These are phyloP conservation scores for Fraxinus paxiana DNA, from an alignment of 305 asterid species.

Conservation along the genomic window DNA sequence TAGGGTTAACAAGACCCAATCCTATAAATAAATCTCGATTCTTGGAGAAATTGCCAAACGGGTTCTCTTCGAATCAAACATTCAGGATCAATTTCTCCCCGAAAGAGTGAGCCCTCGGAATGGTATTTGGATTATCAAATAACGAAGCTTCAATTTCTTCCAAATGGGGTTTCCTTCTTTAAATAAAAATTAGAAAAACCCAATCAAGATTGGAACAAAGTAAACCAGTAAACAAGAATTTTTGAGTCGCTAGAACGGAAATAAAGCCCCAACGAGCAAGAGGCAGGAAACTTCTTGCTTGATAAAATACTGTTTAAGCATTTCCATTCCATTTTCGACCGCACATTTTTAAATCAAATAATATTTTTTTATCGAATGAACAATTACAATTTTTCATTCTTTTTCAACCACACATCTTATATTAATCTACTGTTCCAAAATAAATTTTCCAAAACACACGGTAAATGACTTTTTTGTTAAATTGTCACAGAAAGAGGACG, in stretches of 20 bases:
- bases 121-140: slow-evolving; percentile 25
- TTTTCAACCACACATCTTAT: too few species aligned
- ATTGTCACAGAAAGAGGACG: slow-evolving; percentile 19
- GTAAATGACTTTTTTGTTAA: slow-evolving; percentile 2
- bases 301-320: background rate
- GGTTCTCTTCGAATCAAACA: slow-evolving; percentile 30
- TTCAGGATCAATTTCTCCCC: slow-evolving; percentile 27
- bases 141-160: background rate
- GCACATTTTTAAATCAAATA: too few species aligned
- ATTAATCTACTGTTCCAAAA: too few species aligned
- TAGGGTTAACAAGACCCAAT: slow-evolving; percentile 29
- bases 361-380: too few species aligned
- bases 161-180: background rate
- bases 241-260: slow-evolving; percentile 27
- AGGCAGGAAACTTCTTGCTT: slow-evolving; percentile 23
- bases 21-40: slow-evolving; percentile 25
- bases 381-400: too few species aligned
- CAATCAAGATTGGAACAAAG: slow-evolving; percentile 29
- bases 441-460: background rate
- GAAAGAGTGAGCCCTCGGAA: slow-evolving; percentile 32
- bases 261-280: slow-evolving; percentile 38
- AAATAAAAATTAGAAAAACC: slow-evolving; percentile 6
- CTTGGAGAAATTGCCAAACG: slow-evolving; percentile 24
- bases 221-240: slow-evolving; percentile 47
- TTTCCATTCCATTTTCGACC: too few species aligned